A percentile compares a stretch with the other conserved stretches of the same genome.
phyloP scores from a whole-genome alignment of 164 flowering plant species.

The Liriodendron chinense region DNA sequence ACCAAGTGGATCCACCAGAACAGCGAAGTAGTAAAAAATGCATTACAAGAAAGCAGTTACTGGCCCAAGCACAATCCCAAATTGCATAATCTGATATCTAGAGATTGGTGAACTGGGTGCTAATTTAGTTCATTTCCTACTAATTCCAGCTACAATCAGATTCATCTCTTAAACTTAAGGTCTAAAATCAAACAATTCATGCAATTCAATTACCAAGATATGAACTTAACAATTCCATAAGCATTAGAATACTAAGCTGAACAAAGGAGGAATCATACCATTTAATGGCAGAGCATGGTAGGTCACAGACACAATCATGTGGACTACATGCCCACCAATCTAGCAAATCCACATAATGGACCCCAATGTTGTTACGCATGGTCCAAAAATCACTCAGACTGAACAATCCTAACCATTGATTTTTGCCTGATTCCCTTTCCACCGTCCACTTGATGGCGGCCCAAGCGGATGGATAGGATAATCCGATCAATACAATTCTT shows the following conservation, averaged over 20 bases:
- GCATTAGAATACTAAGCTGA: no score
- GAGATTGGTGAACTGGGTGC: neutral
- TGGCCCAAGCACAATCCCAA: neutral
- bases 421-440: neutral
- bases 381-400: neutral
- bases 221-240: neutral
- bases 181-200: neutral
- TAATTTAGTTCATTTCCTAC: neutral
- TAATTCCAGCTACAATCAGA: neutral
- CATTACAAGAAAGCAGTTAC: neutral
- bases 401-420: neutral
- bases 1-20: neutral
- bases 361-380: neutral
- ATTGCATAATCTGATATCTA: neutral
- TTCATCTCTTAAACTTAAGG: neutral
- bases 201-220: neutral
- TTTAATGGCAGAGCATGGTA: neutral
- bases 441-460: neutral
- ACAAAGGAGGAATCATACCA: no score
- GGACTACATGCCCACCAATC: neutral
- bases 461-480: neutral
- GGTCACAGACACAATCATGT: neutral
- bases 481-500: neutral
- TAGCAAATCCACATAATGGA: neutral
- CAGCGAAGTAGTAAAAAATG: neutral